phyloP scores from a whole-genome alignment of 768 basidiomycete species.

The Tubosaeta sp. region DNA sequence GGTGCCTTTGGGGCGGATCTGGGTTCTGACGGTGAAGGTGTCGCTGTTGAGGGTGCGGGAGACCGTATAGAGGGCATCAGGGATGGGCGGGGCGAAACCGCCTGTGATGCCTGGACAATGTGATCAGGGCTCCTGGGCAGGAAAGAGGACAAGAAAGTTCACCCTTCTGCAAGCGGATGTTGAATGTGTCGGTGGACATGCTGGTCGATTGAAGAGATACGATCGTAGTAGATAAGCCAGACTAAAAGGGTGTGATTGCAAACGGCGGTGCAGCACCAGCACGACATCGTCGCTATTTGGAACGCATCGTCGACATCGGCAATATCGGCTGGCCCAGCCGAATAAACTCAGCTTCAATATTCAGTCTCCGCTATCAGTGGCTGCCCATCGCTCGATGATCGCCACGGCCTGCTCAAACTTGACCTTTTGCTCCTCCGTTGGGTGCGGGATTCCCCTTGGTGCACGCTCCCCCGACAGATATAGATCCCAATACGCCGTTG shows the following conservation, averaged over 20 bases:
- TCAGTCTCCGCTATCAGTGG: not conserved
- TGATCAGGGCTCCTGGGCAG: not conserved
- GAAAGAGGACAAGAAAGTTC: not conserved
- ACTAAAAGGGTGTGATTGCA: not conserved
- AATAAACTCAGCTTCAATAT: not conserved
- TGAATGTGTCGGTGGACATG: conserved; percentile 18
- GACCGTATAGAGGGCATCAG: conserved; percentile 51
- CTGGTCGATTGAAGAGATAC: not conserved
- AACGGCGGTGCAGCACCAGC: not conserved
- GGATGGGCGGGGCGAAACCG: conserved; percentile 69
- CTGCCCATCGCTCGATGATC: no score
- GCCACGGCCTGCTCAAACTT: no score
- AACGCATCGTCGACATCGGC: not conserved
- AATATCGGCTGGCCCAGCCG: not conserved
- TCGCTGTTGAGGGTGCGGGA: conserved; percentile 34
- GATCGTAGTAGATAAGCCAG: not conserved
- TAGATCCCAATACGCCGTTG: not conserved
- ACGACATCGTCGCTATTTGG: conserved; percentile 1
- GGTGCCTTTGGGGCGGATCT: conserved; percentile 47
- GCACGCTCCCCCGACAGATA: no score
- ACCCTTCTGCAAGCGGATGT: conserved; percentile 52
- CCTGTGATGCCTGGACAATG: conserved; percentile 63
- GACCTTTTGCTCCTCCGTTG: no score
- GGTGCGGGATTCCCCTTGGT: no score
- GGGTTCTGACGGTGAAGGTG: conserved; percentile 43